Evolutionary conservation across 768 basidiomycete genomes (phyloP), one percentile per base, ranked within the genome.

Genomic region (Trametes meyenii): DNA sequence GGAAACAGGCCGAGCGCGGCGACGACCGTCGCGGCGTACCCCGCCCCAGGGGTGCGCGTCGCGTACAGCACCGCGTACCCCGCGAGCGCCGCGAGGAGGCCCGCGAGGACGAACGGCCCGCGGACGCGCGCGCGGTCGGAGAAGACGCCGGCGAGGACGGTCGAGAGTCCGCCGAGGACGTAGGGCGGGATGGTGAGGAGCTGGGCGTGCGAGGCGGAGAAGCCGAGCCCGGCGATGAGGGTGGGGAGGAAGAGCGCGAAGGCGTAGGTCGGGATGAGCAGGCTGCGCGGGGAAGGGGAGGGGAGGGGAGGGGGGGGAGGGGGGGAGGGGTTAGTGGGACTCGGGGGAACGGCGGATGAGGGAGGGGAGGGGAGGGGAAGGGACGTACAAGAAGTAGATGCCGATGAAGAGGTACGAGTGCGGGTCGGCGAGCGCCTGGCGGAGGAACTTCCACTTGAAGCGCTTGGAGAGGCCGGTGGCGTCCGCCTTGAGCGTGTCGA

Each of bases 141-240:
- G 14, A 49, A 24, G 13, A 58, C 21, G 23, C 56, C 56, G 29
- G 21, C 10, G 39, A 54, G 10, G 46, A 62, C n/a, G 5, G 58
- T 61, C 21, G 33, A 35, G 13, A 56, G 6, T 44, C 59, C 24
- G 13, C 62, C 66, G 14, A 45, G 40, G 2, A 75, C 72, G 42
- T 73, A 75, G 1, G 78, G 77, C 5, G 76, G 78, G 2, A 87
- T 85, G 21, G 81, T 83, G 77, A 85, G 82, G 1, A 89, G 76
- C 65, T 88, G 86, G 4, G 83, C 81, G 21, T 74, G 71, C 21
- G 80, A 74, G 0, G 80, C 76, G 1, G 78, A 78, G 68, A 79
- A 87, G 26, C 86, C 86, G 3, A 88, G 79, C 13, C 77, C 75
- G 49, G 81, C 75, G 4, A 91, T 83, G 70, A 92, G 88, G 1